Evolutionary conservation across 2,329 filamentous ascomycete genomes (phyloP).

Genomic region (Drechmeria coniospora): DNA sequence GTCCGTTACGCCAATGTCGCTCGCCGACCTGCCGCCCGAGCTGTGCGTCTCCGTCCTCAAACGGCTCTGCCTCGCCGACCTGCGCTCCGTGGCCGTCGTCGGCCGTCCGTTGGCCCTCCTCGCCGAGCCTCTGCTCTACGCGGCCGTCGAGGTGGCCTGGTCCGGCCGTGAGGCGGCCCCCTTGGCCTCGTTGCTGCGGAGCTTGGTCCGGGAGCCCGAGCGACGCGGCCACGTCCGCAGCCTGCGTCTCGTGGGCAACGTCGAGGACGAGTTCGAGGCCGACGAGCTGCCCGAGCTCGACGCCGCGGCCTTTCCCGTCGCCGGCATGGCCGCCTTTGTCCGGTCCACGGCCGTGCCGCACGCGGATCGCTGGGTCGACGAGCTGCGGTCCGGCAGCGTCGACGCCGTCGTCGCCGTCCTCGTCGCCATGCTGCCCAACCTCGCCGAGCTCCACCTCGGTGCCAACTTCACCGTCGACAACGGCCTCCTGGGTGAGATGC

Average conservation of each 20-base stretch:
- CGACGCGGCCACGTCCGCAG: background rate
- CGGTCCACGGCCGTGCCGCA: slow-evolving; percentile 1
- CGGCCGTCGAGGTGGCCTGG: background rate
- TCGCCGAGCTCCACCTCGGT: slow-evolving; percentile 1
- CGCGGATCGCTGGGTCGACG: background rate
- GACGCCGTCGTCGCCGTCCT: slow-evolving; percentile 4
- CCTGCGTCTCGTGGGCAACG: background rate
- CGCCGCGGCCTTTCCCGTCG: too few relatives aligned
- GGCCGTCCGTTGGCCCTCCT: background rate
- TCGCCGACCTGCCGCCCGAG: background rate
- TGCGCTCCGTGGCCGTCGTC: slow-evolving; percentile 1
- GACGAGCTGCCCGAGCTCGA: background rate
- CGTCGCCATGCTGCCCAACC: slow-evolving; percentile 1
- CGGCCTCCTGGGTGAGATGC: background rate
- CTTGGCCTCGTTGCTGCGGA: background rate
- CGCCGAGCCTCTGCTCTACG: background rate
- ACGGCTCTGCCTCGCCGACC: background rate
- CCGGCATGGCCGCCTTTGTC: background rate
- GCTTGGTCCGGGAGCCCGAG: background rate
- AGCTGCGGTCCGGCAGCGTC: slow-evolving; percentile 1
- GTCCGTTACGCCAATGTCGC: too few relatives aligned
- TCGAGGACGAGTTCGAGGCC: background rate
- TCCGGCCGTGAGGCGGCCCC: background rate
- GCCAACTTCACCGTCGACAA: slow-evolving; percentile 2
- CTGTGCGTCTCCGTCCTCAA: background rate